Conservation (phyloP, 306 rosid species). For the Quercus wislizeni region DNA sequence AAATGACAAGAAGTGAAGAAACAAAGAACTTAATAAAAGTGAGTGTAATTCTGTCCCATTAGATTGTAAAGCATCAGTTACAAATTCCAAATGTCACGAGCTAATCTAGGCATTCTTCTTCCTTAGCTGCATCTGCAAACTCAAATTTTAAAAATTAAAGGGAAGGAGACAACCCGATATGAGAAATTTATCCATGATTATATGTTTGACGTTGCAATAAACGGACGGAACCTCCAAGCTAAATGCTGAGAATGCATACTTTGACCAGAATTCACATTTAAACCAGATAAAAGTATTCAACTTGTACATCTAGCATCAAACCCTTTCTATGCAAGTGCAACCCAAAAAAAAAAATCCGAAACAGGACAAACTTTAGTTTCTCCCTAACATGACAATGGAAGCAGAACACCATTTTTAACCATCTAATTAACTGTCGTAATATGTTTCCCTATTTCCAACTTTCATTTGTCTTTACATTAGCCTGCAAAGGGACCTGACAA, state of each 20-base stretch:
- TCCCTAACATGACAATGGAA: neutral
- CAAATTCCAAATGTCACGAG: too few species aligned
- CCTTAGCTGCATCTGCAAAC: too few species aligned
- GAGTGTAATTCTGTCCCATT: too few species aligned
- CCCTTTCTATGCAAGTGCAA: neutral
- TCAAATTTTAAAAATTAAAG: too few species aligned
- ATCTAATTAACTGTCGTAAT: conserved; percentile 4
- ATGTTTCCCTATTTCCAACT: neutral
- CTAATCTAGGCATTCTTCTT: too few species aligned
- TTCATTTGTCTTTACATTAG: conserved; percentile 39
- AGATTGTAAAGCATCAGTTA: too few species aligned
- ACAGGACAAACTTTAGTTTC: neutral
- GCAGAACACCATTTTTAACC: neutral
- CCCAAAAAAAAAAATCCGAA: neutral
- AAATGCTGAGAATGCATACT: neutral
- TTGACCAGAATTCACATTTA: neutral
- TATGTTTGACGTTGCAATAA: neutral
- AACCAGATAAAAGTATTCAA: neutral
- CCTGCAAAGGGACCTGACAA: conserved; percentile 79
- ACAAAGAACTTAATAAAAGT: too few species aligned
- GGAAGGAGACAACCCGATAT: too few species aligned
- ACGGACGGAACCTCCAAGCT: neutral
- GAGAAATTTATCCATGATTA: too few species aligned
- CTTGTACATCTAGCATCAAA: neutral
- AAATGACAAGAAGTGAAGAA: too few species aligned